Base-by-base conservation (phyloP, 805 yeast species). In the Tetrapisispora taiwanensis region DNA sequence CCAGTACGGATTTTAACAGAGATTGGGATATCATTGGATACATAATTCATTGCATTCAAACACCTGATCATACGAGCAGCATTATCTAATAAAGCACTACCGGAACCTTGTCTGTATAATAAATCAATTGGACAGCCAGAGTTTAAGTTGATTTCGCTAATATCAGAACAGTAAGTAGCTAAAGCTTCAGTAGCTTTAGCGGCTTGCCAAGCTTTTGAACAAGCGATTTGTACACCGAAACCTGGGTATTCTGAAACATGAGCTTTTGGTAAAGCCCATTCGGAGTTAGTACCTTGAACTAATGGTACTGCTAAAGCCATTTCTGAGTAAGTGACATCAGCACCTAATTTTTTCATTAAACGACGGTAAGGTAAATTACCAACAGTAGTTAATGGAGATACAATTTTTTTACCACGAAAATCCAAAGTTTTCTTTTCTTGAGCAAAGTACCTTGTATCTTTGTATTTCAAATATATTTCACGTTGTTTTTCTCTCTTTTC, bases 41-140 rank as follows among this genome's bases (percentile, higher is more conserved):
- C 79, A 36, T 84, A 82, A 54, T 80, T 84, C 97, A 92, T 92
- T 3, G 92, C 87, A 55, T 84, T 81, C 39, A 90, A 67, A 55
- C 88, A 79, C 51, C 95, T 73, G 35, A 83, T 59, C 65, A 89
- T 66, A 56, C 85, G 78, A 3, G 94, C 81, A 9, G 95, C 94
- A 55, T 84, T 87, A 50, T 88, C 97, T 72, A 92, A 68, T 44
- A 92, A 72, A 0, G 95, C 97, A 31, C 94, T 80, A 2, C 99
- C 99, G 49, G 95, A 94, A 34, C 99, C 99, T 59, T 84, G 87
- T 52, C 90, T 77, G 63, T 81, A 92, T n/a, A 92, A 70, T 54
- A 92, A 72, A 60, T 94, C 98, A 52, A 92, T 92, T 14, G 99
- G 99, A 63, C 99, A 92, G 2, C 99, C 99, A 59, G 95, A 83